phyloP scores from a whole-genome alignment of 305 asterid genomes.

The Rubia tinctorum region DNA sequence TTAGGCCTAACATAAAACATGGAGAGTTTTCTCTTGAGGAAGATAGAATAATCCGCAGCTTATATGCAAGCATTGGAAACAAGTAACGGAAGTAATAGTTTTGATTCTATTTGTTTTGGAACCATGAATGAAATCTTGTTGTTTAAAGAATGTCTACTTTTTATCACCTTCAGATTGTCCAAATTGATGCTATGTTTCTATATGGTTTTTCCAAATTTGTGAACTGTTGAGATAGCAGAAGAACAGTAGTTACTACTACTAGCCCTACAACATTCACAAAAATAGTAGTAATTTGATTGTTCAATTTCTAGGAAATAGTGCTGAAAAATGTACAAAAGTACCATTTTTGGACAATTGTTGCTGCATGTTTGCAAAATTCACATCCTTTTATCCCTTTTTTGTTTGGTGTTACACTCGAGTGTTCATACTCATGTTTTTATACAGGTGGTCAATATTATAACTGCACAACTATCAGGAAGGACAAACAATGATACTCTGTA shows the following conservation, averaged over 20 bases:
- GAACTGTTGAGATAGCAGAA: conserved; percentile 21
- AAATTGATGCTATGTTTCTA: conserved; percentile 4
- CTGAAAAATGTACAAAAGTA: conserved; percentile 3
- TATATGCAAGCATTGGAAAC: too few species aligned
- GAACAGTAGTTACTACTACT: background rate
- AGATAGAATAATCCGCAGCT: conserved; percentile 28
- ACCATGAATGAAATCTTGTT: background rate
- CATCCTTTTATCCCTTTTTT: conserved; percentile 6
- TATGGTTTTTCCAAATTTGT: conserved; percentile 14
- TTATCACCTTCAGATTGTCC: conserved; percentile 6
- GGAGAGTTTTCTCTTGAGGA: conserved; percentile 53
- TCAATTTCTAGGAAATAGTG: background rate
- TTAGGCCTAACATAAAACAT: conserved; percentile 45
- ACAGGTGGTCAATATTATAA: conserved; percentile 79
- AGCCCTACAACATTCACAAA: background rate
- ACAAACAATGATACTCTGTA: conserved; percentile 23
- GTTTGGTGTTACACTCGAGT: background rate
- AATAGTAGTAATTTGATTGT: too few species aligned
- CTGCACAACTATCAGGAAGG: conserved; percentile 62
- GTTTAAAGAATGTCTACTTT: conserved; percentile 2
- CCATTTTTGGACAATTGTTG: conserved; percentile 28
- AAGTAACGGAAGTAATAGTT: background rate
- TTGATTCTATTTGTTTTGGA: background rate
- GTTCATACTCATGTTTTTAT: background rate
- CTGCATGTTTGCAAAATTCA: conserved; percentile 35